phyloP scores from a whole-genome alignment of 2,329 filamentous ascomycete genomes.

The Diplodia scrobiculata region DNA sequence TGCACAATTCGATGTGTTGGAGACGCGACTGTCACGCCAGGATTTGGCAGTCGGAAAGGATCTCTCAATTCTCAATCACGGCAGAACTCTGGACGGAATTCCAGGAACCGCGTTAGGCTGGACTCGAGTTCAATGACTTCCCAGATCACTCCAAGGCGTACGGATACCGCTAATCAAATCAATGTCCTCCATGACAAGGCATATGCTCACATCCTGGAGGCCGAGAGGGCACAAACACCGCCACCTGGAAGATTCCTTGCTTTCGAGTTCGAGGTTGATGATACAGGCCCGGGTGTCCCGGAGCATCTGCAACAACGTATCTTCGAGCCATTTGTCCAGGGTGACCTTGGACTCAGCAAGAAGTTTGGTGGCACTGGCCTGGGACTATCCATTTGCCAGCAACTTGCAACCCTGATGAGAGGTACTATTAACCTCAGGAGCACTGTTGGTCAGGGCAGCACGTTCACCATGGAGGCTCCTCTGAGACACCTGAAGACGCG shows the following conservation, averaged over 20 bases:
- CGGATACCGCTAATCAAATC: constrained; percentile 50
- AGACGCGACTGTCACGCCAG: constrained; percentile 41
- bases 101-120: constrained; percentile 36
- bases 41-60: constrained; percentile 45
- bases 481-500: constrained; percentile 73
- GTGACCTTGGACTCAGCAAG: constrained; percentile 84
- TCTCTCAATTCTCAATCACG: constrained; percentile 49
- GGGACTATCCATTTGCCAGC: constrained; percentile 85
- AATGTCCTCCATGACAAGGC: constrained; percentile 46
- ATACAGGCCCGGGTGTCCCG: constrained; percentile 84
- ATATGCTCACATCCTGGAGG: constrained; percentile 42
- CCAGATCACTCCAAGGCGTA: constrained; percentile 35
- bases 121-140: constrained; percentile 39
- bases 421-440: constrained; percentile 74
- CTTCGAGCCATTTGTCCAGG: constrained; percentile 93
- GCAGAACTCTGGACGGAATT: constrained; percentile 44
- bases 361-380: constrained; percentile 88
- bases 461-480: constrained; percentile 81
- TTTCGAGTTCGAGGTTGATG: constrained; percentile 87
- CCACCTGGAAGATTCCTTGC: constrained; percentile 67
- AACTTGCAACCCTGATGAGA: constrained; percentile 80
- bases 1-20: constrained; percentile 74
- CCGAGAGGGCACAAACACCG: constrained; percentile 43
- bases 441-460: constrained; percentile 71
- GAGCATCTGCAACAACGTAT: constrained; percentile 76